Evolutionary conservation across 176 grass and related monocot species (phyloP).

Genomic region (Themeda triandra): DNA sequence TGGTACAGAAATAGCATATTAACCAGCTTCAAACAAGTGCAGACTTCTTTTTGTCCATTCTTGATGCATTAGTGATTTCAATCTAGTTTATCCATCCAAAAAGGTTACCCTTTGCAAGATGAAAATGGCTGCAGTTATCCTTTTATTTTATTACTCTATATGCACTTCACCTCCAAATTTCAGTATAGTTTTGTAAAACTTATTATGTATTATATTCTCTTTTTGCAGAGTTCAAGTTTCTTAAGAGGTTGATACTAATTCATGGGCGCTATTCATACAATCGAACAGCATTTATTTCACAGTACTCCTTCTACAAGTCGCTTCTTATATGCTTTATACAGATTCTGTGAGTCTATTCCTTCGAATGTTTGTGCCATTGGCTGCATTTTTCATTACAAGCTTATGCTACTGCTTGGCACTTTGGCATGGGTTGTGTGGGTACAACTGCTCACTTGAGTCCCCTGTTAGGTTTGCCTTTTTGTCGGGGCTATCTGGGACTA

Average conservation of each 20-base stretch:
- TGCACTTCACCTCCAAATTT: slow-evolving; percentile 9
- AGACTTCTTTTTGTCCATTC: neutral
- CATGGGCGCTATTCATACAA: slow-evolving; percentile 97
- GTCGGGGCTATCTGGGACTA: slow-evolving; percentile 84
- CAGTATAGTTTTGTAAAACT: neutral
- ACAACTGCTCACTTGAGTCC: slow-evolving; percentile 14
- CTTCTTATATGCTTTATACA: slow-evolving; percentile 92
- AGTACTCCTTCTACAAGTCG: slow-evolving; percentile 97
- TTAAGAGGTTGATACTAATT: slow-evolving; percentile 88
- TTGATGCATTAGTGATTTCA: neutral
- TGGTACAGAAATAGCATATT: neutral
- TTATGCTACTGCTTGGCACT: neutral
- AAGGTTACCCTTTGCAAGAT: neutral
- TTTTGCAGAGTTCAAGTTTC: slow-evolving; percentile 86
- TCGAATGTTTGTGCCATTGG: slow-evolving; percentile 14
- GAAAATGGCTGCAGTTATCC: neutral
- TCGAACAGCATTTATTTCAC: slow-evolving; percentile 82
- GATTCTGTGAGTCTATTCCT: slow-evolving; percentile 61
- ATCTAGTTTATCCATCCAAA: slow-evolving; percentile 1
- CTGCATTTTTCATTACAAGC: slow-evolving; percentile 2
- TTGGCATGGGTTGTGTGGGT: slow-evolving; percentile 4
- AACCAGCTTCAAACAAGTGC: neutral
- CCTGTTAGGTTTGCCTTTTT: slow-evolving; percentile 67
- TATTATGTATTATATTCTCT: slow-evolving; percentile 14
- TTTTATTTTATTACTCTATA: neutral